Evolutionary conservation across 176 grass and related monocot genomes (phyloP).

Genomic region (Phoenix roebelenii): DNA sequence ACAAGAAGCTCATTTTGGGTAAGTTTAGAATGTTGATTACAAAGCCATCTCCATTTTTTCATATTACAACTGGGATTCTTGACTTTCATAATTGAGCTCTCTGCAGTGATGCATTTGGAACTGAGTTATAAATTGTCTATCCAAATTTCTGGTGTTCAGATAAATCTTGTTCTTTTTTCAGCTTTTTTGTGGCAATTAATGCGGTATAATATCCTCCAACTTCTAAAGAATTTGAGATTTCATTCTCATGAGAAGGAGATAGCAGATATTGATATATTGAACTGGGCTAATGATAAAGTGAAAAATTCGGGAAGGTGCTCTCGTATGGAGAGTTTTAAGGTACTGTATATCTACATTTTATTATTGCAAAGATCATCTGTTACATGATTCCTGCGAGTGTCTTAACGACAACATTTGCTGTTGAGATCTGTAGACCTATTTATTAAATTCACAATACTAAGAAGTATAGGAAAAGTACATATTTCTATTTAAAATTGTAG

Average conservation of each 20-base stretch:
- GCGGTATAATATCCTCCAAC: slow-evolving; percentile 67
- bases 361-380: too few relatives aligned
- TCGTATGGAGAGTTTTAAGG: slow-evolving; percentile 64
- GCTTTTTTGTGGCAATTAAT: slow-evolving; percentile 87
- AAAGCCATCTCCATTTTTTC: not conserved
- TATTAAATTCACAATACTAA: too few relatives aligned
- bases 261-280: slow-evolving; percentile 50
- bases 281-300: slow-evolving; percentile 62
- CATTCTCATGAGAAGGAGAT: slow-evolving; percentile 61
- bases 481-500: too few relatives aligned
- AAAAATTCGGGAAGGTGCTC: slow-evolving; percentile 51
- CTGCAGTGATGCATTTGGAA: too few relatives aligned
- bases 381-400: too few relatives aligned
- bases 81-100: too few relatives aligned
- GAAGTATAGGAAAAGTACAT: too few relatives aligned
- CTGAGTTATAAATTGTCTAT: too few relatives aligned
- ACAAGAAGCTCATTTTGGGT: slow-evolving; percentile 97
- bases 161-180: slow-evolving; percentile 7
- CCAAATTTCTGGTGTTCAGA: too few relatives aligned
- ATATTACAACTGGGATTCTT: too few relatives aligned
- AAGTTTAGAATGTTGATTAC: slow-evolving; percentile 8
- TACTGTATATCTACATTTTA: slow-evolving; percentile 3
- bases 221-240: slow-evolving; percentile 59
- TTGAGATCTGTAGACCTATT: too few relatives aligned
- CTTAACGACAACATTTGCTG: too few relatives aligned